Evolutionary conservation across 129 eudicot species (phyloP).

Genomic region (Arctium lappa): DNA sequence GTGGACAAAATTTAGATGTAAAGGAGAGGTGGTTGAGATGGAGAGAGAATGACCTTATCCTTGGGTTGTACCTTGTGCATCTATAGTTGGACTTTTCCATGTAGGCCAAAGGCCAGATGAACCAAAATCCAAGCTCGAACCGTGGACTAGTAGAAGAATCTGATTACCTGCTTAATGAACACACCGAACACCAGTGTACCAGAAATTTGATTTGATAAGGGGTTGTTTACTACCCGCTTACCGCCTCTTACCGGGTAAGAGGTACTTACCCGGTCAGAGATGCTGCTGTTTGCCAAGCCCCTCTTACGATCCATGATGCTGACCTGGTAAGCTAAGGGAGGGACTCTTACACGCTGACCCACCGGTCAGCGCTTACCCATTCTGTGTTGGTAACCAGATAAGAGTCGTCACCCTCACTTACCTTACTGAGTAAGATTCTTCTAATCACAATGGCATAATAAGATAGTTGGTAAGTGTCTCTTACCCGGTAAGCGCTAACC

Average conservation of each 20-base stretch:
- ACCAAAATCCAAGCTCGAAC: too few species aligned
- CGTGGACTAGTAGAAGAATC: too few species aligned
- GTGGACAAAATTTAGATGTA: slow-evolving; percentile 19
- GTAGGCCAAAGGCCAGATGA: background rate
- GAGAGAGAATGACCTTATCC: slow-evolving; percentile 16
- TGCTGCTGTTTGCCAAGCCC: too few species aligned
- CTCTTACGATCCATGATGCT: too few species aligned
- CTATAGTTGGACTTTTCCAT: background rate
- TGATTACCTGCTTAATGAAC: slow-evolving; percentile 5
- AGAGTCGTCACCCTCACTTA: background rate
- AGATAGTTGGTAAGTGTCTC: too few species aligned
- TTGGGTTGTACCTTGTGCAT: slow-evolving; percentile 23
- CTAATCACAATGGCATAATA: too few species aligned
- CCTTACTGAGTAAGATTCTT: background rate
- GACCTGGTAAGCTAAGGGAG: too few species aligned
- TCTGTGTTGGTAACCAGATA: background rate
- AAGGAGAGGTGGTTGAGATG: slow-evolving; percentile 24
- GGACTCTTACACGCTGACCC: too few species aligned
- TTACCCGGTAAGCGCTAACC: too few species aligned
- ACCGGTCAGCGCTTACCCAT: too few species aligned
- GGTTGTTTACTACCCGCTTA: too few species aligned
- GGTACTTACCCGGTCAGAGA: background rate
- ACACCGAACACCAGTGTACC: background rate
- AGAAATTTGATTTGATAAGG: background rate
- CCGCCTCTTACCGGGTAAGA: background rate